Evolutionary conservation across 2,329 filamentous ascomycete species (phyloP).

Genomic region (Calycina marina): DNA sequence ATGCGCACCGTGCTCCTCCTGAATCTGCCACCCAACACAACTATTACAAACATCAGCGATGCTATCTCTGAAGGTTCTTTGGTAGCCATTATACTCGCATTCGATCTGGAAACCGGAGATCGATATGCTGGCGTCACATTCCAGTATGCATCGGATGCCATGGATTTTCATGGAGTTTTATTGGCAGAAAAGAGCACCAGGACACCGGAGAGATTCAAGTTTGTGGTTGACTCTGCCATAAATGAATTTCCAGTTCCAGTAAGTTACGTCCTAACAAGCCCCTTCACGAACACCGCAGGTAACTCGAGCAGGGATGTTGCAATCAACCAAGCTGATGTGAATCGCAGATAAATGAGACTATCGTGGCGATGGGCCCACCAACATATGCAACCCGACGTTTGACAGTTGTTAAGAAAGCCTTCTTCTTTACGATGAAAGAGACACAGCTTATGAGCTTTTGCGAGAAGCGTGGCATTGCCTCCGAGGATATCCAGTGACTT

Average conservation of each 20-base stretch:
- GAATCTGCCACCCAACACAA: slow-evolving; percentile 15
- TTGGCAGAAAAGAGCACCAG: slow-evolving; percentile 8
- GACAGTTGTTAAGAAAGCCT: slow-evolving; percentile 19
- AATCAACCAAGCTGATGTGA: background rate
- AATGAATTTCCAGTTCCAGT: slow-evolving; percentile 10
- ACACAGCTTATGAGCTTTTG: slow-evolving; percentile 12
- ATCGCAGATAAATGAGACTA: slow-evolving; percentile 9
- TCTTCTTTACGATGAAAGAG: slow-evolving; percentile 19
- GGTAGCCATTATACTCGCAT: slow-evolving; percentile 15
- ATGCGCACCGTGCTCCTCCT: slow-evolving; percentile 18
- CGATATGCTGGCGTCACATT: slow-evolving; percentile 19
- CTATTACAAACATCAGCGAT: slow-evolving; percentile 15
- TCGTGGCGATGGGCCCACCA: slow-evolving; percentile 14
- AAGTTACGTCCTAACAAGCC: too few species aligned
- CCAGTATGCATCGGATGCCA: slow-evolving; percentile 14
- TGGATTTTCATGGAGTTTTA: slow-evolving; percentile 11
- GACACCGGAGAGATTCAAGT: slow-evolving; percentile 14
- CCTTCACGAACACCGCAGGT: too few species aligned
- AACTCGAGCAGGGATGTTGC: background rate
- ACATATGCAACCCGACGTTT: slow-evolving; percentile 17
- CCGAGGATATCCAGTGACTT: slow-evolving; percentile 14
- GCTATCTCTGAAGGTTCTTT: slow-evolving; percentile 19
- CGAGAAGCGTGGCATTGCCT: slow-evolving; percentile 13
- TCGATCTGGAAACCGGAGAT: slow-evolving; percentile 9
- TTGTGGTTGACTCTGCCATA: slow-evolving; percentile 13